These are phyloP conservation scores for Micractinium conductrix DNA, from an alignment of 139 green algal genomes.

Conservation along the genomic window DNA sequence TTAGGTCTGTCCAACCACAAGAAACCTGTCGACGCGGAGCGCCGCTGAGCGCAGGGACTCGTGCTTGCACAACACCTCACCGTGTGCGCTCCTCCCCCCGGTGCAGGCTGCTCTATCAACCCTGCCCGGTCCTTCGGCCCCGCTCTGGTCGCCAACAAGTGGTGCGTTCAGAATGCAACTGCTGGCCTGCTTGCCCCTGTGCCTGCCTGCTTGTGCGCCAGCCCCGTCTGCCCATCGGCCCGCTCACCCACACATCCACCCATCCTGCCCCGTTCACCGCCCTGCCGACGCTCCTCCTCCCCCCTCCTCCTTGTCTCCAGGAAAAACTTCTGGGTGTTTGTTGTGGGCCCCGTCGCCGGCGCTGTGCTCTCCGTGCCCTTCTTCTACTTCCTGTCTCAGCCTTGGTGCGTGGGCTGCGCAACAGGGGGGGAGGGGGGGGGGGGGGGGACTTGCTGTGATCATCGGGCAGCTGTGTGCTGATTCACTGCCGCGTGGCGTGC, in stretches of 20 bases:
- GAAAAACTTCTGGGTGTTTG: slow-evolving; percentile 25
- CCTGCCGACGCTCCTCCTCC: not conserved
- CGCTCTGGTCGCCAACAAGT: slow-evolving; percentile 12
- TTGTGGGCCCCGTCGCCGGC: slow-evolving; percentile 4
- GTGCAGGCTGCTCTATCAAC: slow-evolving; percentile 43
- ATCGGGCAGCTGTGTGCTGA: not conserved
- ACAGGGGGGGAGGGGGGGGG: no score
- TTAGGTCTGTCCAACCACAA: no score
- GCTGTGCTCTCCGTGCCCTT: slow-evolving; percentile 3
- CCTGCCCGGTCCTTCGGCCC: slow-evolving; percentile 22
- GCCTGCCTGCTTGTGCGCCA: no score
- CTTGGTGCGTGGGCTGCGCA: not conserved
- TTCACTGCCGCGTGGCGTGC: no score
- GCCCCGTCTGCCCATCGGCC: not conserved
- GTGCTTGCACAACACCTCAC: no score
- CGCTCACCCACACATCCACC: not conserved
- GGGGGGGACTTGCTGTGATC: no score
- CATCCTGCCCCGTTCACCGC: not conserved
- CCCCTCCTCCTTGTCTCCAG: not conserved
- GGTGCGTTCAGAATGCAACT: not conserved
- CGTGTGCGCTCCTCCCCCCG: no score
- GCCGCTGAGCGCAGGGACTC: no score
- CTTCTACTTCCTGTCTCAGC: slow-evolving; percentile 18
- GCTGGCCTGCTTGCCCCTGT: not conserved
- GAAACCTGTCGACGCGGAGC: no score